Percentiles rank a stretch among this genome's conserved stretches.
phyloP scores from a whole-genome alignment of 2,329 filamentous ascomycete genomes.

The Colletotrichum graminicola region DNA sequence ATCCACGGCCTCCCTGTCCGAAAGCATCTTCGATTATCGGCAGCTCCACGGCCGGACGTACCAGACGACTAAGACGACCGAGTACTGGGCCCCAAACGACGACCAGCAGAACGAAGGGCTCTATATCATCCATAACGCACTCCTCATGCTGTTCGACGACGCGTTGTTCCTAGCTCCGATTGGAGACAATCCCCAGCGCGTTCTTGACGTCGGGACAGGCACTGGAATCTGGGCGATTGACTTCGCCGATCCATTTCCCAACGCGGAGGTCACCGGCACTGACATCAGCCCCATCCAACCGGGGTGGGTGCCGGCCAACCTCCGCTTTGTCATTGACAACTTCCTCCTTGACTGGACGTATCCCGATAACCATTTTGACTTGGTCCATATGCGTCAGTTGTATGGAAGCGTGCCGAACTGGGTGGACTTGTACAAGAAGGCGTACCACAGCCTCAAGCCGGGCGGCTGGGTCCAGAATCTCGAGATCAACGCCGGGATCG shows the following conservation, averaged over 20 bases:
- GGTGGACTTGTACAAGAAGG: slow-evolving; percentile 61
- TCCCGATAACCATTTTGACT: slow-evolving; percentile 64
- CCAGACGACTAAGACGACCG: slow-evolving; percentile 47
- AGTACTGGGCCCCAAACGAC: slow-evolving; percentile 46
- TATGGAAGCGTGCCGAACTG: slow-evolving; percentile 68
- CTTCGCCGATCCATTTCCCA: slow-evolving; percentile 57
- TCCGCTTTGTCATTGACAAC: slow-evolving; percentile 72
- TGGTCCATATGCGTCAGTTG: slow-evolving; percentile 69
- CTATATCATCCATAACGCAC: slow-evolving; percentile 33
- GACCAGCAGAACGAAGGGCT: slow-evolving; percentile 44
- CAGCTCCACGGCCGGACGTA: slow-evolving; percentile 50
- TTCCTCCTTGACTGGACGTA: slow-evolving; percentile 62
- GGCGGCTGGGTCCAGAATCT: slow-evolving; percentile 56
- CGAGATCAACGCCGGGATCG: slow-evolving; percentile 44
- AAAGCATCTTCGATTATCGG: slow-evolving; percentile 51
- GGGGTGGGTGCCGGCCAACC: slow-evolving; percentile 67
- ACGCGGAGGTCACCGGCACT: slow-evolving; percentile 61
- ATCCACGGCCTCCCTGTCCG: slow-evolving; percentile 50
- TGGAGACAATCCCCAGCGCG: slow-evolving; percentile 44
- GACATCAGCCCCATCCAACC: slow-evolving; percentile 71
- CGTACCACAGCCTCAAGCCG: slow-evolving; percentile 63
- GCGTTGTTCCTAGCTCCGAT: slow-evolving; percentile 55
- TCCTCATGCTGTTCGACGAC: slow-evolving; percentile 50
- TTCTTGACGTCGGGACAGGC: slow-evolving; percentile 60
- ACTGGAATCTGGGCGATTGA: slow-evolving; percentile 69